Conservation (phyloP, 805 yeast species). For the Candida tallmaniae region DNA sequence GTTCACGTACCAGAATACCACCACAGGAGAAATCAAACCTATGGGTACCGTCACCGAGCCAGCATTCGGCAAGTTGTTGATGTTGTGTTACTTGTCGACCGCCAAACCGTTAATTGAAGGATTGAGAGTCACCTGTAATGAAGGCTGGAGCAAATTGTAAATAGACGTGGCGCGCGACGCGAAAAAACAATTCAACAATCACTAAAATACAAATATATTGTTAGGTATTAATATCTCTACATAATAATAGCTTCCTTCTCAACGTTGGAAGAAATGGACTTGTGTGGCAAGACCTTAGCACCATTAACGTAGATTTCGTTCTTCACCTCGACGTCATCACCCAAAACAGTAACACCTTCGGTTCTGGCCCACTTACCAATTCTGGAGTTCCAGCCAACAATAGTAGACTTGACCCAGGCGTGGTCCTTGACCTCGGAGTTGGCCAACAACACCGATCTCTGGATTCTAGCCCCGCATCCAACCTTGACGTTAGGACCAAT, state of each 20-base stretch:
- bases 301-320: slow-evolving; percentile 99
- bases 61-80: slow-evolving; percentile 58
- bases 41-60: slow-evolving; percentile 66
- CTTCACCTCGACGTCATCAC: slow-evolving; percentile 98
- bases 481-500: slow-evolving; percentile 94
- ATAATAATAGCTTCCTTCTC: slow-evolving; percentile 98
- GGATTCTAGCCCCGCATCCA: slow-evolving; percentile 98
- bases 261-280: slow-evolving; percentile 91
- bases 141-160: slow-evolving; percentile 18
- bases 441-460: slow-evolving; percentile 87
- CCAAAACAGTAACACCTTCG: slow-evolving; percentile 95
- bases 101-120: slow-evolving; percentile 59
- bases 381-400: slow-evolving; percentile 98
- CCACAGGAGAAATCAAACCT: slow-evolving; percentile 14
- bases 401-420: slow-evolving; percentile 96
- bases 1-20: slow-evolving; percentile 24
- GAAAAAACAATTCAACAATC: too few relatives aligned
- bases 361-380: slow-evolving; percentile 99
- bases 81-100: slow-evolving; percentile 74
- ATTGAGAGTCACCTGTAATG: slow-evolving; percentile 41
- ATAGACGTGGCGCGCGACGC: too few relatives aligned
- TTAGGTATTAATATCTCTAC: slow-evolving; percentile 43
- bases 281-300: slow-evolving; percentile 98
- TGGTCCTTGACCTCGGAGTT: slow-evolving; percentile 93
- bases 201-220: background rate